Percentiles rank a stretch among this genome's conserved stretches.
Conservation (phyloP, 2,329 filamentous ascomycete species). For the Talaromyces funiculosus region DNA sequence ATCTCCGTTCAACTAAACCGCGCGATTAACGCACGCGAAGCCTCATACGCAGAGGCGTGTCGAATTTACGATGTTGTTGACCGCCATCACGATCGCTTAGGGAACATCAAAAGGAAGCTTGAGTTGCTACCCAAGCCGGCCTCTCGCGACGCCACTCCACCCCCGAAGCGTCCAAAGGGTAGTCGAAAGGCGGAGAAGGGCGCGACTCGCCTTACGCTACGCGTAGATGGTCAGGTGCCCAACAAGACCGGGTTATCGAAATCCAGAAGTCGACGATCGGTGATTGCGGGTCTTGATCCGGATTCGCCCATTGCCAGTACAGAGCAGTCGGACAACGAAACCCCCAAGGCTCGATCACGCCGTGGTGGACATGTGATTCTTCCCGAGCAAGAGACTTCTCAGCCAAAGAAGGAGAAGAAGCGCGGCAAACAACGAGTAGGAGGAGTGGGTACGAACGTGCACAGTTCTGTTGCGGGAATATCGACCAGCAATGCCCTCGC, state of each 20-base stretch:
- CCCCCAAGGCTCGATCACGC: slow-evolving; percentile 14
- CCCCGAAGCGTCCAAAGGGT: slow-evolving; percentile 35
- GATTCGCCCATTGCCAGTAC: slow-evolving; percentile 44
- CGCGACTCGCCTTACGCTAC: slow-evolving; percentile 38
- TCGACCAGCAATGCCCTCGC: slow-evolving; percentile 59
- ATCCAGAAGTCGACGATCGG: slow-evolving; percentile 33
- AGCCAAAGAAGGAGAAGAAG: slow-evolving; percentile 41
- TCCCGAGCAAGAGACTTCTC: slow-evolving; percentile 15
- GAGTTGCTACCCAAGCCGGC: slow-evolving; percentile 56
- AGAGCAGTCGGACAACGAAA: slow-evolving; percentile 41
- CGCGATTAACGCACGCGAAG: slow-evolving; percentile 52
- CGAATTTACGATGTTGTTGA: slow-evolving; percentile 54
- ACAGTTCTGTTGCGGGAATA: slow-evolving; percentile 51
- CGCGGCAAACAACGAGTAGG: slow-evolving; percentile 20
- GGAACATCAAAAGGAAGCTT: slow-evolving; percentile 57
- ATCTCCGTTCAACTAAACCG: slow-evolving; percentile 53
- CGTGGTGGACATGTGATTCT: slow-evolving; percentile 7
- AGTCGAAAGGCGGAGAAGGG: slow-evolving; percentile 34
- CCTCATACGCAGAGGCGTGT: slow-evolving; percentile 51
- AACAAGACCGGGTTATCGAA: slow-evolving; percentile 25
- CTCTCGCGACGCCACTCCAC: slow-evolving; percentile 51
- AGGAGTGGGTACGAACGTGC: slow-evolving; percentile 46
- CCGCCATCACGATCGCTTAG: slow-evolving; percentile 52
- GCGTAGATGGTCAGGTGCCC: slow-evolving; percentile 28
- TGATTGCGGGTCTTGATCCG: slow-evolving; percentile 34